A percentile compares a stretch with the other conserved stretches of the same genome.
These are phyloP conservation scores for Populus tomentosa DNA, from an alignment of 441 rosid species.

Conservation along the genomic window DNA sequence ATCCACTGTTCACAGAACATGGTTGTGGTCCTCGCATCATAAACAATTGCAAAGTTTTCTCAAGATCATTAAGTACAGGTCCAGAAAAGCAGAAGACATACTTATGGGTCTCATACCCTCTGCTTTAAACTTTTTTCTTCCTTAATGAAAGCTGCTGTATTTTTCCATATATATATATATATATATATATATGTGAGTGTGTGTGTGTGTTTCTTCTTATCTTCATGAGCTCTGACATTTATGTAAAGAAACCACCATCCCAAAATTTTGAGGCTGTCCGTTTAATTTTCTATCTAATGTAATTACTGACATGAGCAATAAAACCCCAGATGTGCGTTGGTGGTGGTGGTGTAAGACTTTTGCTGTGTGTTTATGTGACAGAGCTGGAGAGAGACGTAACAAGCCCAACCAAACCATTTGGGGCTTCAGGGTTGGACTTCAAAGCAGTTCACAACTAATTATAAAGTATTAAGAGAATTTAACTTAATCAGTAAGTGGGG, in stretches of 20 bases:
- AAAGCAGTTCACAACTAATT: not conserved
- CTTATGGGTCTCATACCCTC: conserved; percentile 7
- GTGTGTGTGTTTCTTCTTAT: not conserved
- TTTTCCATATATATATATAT: not conserved
- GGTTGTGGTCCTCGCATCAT: conserved; percentile 27
- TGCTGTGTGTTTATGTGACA: not conserved
- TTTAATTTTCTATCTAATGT: too few relatives aligned
- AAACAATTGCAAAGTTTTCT: too few relatives aligned
- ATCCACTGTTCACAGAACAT: conserved; percentile 21
- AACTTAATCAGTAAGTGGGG: not conserved
- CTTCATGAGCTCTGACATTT: not conserved
- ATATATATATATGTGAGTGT: too few relatives aligned
- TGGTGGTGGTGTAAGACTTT: not conserved
- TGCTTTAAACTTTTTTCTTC: not conserved
- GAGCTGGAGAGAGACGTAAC: not conserved
- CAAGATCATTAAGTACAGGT: too few relatives aligned
- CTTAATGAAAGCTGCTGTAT: not conserved
- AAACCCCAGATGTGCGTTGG: not conserved
- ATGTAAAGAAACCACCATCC: not conserved
- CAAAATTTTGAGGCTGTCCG: not conserved
- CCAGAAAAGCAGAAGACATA: conserved; percentile 11
- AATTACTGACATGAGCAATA: not conserved
- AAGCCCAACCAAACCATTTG: not conserved
- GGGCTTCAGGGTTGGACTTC: not conserved
- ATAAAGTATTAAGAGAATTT: not conserved